These are phyloP conservation scores for Aurantiochytrium sp. DNA, from an alignment of 108 stramenopile species.

Conservation along the genomic window DNA sequence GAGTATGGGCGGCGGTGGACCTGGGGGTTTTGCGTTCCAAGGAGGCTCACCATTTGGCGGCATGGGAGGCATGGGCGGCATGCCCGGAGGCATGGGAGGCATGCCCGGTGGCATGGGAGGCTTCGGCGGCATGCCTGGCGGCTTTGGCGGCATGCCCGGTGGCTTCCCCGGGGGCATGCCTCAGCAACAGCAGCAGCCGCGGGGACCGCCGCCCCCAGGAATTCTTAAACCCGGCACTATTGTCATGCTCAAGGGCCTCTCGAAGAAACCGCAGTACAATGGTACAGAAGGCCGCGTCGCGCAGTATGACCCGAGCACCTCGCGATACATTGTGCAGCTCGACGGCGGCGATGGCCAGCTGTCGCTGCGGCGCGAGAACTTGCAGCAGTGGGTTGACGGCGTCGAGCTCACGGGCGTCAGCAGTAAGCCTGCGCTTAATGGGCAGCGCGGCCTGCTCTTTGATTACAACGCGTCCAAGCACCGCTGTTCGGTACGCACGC, in stretches of 20 bases:
- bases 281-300: background rate
- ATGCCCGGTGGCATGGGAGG: constrained; percentile 30
- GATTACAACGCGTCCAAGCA: background rate
- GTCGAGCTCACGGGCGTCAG: background rate
- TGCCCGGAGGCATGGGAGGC: background rate
- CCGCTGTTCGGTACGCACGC: background rate
- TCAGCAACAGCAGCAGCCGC: background rate
- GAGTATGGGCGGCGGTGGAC: background rate
- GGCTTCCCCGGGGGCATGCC: background rate
- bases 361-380: background rate
- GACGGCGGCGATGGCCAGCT: background rate
- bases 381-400: background rate
- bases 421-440: background rate
- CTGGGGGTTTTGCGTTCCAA: constrained; percentile 5
- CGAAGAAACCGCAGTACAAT: background rate
- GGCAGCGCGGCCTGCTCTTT: background rate
- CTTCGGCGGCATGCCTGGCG: background rate
- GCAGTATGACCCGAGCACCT: background rate
- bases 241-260: constrained; percentile 19
- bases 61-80: background rate
- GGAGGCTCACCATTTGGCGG: background rate
- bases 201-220: background rate
- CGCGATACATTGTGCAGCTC: background rate
- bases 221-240: background rate
- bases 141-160: background rate